A percentile compares a stretch with the other conserved stretches of the same genome.
These are phyloP conservation scores for Taphrina communis DNA, from an alignment of 1,139 yeast genomes.

Conservation along the genomic window DNA sequence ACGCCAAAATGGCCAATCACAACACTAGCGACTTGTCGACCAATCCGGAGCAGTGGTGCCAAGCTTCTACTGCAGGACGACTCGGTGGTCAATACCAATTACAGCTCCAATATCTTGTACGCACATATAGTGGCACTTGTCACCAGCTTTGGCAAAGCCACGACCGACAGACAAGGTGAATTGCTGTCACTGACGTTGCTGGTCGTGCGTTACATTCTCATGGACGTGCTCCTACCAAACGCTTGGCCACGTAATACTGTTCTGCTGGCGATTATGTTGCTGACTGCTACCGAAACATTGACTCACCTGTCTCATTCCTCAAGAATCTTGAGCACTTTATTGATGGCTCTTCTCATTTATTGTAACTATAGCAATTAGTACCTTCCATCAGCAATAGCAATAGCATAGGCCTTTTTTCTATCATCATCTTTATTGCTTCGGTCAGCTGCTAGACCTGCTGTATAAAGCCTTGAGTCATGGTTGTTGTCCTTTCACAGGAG, in stretches of 20 bases:
- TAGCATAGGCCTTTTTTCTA: conserved; percentile 1
- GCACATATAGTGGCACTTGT: neutral
- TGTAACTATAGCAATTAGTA: neutral
- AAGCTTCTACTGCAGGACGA: neutral
- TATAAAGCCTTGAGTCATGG: too few species aligned
- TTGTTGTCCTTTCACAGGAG: too few species aligned
- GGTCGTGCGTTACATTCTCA: neutral
- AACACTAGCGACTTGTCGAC: neutral
- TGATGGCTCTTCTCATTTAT: neutral
- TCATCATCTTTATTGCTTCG: neutral
- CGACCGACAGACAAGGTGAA: neutral
- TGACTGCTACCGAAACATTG: neutral
- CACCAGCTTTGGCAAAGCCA: neutral
- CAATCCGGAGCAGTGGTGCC: neutral
- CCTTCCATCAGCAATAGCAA: neutral
- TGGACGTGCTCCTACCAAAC: neutral
- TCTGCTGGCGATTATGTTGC: neutral
- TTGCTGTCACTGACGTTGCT: conserved; percentile 10
- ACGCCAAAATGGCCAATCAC: conserved; percentile 13
- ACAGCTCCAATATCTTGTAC: neutral
- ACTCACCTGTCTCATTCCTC: neutral
- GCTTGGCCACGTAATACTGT: neutral
- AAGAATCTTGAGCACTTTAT: neutral
- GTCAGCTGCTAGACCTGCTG: neutral
- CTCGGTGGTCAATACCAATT: neutral